Evolutionary conservation across 2,329 filamentous ascomycete genomes (phyloP).

Genomic region (Scedosporium minutisporum): DNA sequence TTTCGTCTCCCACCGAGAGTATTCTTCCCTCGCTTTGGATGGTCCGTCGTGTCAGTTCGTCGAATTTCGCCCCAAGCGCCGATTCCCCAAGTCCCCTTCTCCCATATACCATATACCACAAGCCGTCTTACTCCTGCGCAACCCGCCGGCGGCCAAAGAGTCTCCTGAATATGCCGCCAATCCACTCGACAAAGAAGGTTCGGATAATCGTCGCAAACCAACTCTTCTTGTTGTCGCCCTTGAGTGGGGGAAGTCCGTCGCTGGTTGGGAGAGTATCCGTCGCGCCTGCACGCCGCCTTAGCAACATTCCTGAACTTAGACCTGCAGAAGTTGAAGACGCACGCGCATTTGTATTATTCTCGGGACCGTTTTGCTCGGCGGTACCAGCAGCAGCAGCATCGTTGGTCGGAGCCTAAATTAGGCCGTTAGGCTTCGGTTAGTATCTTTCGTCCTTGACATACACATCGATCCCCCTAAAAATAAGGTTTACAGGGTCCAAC

Average conservation of each 20-base stretch:
- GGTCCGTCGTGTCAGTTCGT: too few relatives aligned
- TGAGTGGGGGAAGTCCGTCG: not conserved
- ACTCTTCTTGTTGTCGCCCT: not conserved
- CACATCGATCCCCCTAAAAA: not conserved
- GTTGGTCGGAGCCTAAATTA: not conserved
- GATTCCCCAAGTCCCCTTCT: not conserved
- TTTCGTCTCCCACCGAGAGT: not conserved
- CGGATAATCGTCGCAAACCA: constrained; percentile 1
- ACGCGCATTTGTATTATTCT: not conserved
- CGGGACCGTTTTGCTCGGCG: not conserved
- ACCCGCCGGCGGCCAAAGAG: not conserved
- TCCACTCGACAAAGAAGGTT: constrained; percentile 1
- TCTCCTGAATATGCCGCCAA: not conserved
- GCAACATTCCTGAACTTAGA: not conserved
- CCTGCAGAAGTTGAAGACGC: not conserved
- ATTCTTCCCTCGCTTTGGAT: too few relatives aligned
- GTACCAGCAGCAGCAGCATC: not conserved
- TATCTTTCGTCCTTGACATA: not conserved
- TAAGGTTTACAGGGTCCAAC: not conserved
- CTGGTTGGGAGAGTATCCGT: not conserved
- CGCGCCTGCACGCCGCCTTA: not conserved
- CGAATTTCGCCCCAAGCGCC: not conserved
- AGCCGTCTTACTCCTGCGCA: not conserved
- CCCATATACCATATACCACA: not conserved
- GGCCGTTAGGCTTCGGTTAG: not conserved